Conservation (phyloP, 306 rosid species). For the Quercus variabilis region DNA sequence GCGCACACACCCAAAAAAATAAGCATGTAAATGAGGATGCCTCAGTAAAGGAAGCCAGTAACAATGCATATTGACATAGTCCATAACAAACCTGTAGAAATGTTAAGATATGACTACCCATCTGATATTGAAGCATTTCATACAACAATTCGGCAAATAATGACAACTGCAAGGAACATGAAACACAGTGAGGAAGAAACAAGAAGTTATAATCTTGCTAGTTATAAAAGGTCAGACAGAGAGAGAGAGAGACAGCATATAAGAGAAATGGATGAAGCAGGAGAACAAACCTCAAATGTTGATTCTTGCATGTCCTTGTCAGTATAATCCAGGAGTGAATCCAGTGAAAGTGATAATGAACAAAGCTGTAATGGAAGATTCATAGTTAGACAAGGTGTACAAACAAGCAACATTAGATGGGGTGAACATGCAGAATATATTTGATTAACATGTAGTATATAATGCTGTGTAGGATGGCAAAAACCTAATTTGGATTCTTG, state of each 20-base stretch:
- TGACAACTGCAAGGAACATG: too few species aligned
- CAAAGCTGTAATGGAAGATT: slow-evolving; percentile 54
- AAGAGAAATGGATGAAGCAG: neutral
- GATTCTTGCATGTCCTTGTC: slow-evolving; percentile 93
- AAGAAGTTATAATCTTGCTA: too few species aligned
- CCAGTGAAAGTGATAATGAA: slow-evolving; percentile 43
- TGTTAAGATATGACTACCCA: too few species aligned
- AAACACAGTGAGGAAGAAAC: too few species aligned
- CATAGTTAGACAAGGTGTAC: slow-evolving; percentile 8
- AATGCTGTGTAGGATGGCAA: slow-evolving; percentile 10
- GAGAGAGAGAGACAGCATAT: neutral
- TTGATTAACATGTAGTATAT: neutral
- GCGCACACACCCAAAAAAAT: too few species aligned
- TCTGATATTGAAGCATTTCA: too few species aligned
- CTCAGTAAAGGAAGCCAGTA: too few species aligned
- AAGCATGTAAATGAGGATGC: too few species aligned
- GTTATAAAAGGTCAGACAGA: neutral
- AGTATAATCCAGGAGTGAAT: slow-evolving; percentile 58
- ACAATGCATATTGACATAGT: too few species aligned
- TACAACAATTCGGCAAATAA: too few species aligned
- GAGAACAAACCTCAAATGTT: slow-evolving; percentile 74
- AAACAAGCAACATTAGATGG: neutral
- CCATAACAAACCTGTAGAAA: too few species aligned
- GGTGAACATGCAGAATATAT: neutral
- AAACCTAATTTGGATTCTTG: slow-evolving; percentile 69